phyloP scores from a whole-genome alignment of 768 basidiomycete species.

The Kwoniella botswanensis region DNA sequence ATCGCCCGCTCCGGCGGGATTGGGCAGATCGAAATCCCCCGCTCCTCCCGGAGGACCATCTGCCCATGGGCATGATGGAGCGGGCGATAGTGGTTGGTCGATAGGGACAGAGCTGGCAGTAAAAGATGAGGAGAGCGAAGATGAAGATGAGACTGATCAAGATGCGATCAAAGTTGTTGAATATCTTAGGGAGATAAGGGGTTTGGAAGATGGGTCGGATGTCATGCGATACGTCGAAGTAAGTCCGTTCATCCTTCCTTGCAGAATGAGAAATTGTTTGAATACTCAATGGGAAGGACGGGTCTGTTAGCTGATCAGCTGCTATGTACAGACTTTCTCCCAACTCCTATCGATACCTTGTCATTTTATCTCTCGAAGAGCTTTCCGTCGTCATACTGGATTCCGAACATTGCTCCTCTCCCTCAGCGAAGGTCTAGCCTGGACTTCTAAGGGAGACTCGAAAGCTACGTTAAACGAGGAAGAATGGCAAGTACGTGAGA shows the following conservation, averaged over 20 bases:
- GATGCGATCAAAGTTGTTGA: slow-evolving; percentile 32
- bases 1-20: slow-evolving; percentile 16
- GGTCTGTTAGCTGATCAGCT: not conserved
- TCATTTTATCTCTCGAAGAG: slow-evolving; percentile 30
- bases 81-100: slow-evolving; percentile 27
- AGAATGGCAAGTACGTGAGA: slow-evolving; percentile 43
- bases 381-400: slow-evolving; percentile 45
- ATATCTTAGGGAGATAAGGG: slow-evolving; percentile 35
- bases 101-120: slow-evolving; percentile 13
- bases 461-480: slow-evolving; percentile 23
- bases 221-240: slow-evolving; percentile 47
- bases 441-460: slow-evolving; percentile 8
- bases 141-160: slow-evolving; percentile 38
- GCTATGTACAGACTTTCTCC: slow-evolving; percentile 33
- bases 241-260: slow-evolving; percentile 5
- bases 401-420: slow-evolving; percentile 27
- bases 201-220: slow-evolving; percentile 18
- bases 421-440: slow-evolving; percentile 29
- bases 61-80: slow-evolving; percentile 13
- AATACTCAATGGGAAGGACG: too few relatives aligned
- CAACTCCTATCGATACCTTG: slow-evolving; percentile 33
- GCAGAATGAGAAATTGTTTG: not conserved
- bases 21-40: slow-evolving; percentile 9
- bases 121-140: slow-evolving; percentile 23
- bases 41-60: not conserved